Evolutionary conservation across 2,329 filamentous ascomycete genomes (phyloP), one percentile per base, ranked within the genome.

Genomic region (Phoma herbarum): DNA sequence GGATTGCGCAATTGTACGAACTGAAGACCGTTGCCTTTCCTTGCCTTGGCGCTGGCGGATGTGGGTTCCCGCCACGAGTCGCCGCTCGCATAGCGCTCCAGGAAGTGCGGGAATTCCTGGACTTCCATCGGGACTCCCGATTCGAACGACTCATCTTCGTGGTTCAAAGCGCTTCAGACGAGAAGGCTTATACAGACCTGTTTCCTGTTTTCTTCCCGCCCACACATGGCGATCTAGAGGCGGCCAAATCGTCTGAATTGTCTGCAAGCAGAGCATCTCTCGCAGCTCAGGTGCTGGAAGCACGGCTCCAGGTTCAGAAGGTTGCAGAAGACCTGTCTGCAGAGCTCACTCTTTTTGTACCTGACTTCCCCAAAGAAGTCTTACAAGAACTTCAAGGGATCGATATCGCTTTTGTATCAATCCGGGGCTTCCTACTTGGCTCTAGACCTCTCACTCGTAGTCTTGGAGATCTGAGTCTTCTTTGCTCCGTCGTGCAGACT

Each of bases 21-120:
- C 46, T 76, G 41, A 72, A 70, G 33, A 74, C 67, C 1, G 59
- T 77, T 12, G 75, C 73, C 0, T 77, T 77, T 54, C 75, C 75
- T 22, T 72, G 69, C 42, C 41, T 77, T 2, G 72, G 67, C 16
- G 64, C 69, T 10, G 74, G 75, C 11, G 73, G 73, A 6, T 66
- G 65, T 35, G 71, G 69, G 0, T 75, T 75, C 43, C 70, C 73
- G n/a, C 49, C 70, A 29, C 61, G 67, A 11, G 58, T 69, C 5
- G 75, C 75, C 26, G 71, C 74, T 22, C 63, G 69, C 31, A 67
- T 75, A 49, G 74, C 72, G 18, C 64, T 77, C 2, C 67, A 72
- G 49, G 71, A 74, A 49, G 63, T 74, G 1, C 66, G 75, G 33
- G 69, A 72, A 8, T 75, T 73, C 26, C 45, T 77, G 7, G 75